A percentile compares a stretch with the other conserved stretches of the same genome.
These are phyloP conservation scores for Hypoxylon lienhwacheense DNA, from an alignment of 495 filamentous ascomycete species.

Conservation along the genomic window DNA sequence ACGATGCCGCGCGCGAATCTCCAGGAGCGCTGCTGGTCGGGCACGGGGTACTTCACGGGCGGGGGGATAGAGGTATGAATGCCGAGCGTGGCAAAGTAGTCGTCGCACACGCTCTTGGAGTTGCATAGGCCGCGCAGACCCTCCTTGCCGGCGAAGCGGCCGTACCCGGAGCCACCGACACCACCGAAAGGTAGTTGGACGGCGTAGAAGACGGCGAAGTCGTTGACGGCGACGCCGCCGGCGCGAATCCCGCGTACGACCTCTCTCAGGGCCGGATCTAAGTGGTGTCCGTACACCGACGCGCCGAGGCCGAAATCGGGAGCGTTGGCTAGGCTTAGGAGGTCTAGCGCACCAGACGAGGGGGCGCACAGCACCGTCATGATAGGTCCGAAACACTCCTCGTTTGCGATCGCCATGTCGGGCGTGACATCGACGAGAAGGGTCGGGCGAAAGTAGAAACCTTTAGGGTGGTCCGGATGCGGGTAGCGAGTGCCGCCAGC, in stretches of 20 bases:
- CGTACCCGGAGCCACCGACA: constrained; percentile 83
- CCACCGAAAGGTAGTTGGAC: constrained; percentile 94
- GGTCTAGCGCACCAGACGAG: constrained; percentile 52
- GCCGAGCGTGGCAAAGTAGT: constrained; percentile 63
- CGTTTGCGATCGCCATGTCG: constrained; percentile 80
- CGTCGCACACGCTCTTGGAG: constrained; percentile 79
- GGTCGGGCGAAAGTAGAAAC: constrained; percentile 91
- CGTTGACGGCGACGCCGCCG: constrained; percentile 92
- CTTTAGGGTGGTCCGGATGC: constrained; percentile 70
- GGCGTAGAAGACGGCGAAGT: constrained; percentile 90
- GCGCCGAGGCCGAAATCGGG: constrained; percentile 77
- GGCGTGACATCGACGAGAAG: constrained; percentile 81
- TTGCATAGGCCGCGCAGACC: constrained; percentile 84
- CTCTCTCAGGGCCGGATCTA: constrained; percentile 42
- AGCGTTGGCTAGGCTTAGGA: constrained; percentile 74
- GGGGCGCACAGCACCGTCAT: constrained; percentile 77
- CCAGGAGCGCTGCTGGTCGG: constrained; percentile 56
- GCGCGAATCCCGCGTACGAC: constrained; percentile 71
- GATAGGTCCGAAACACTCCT: constrained; percentile 90
- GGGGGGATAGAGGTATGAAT: constrained; percentile 76
- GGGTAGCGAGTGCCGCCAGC: constrained; percentile 71
- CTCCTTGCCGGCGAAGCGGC: constrained; percentile 89
- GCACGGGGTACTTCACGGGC: constrained; percentile 78
- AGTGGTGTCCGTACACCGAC: constrained; percentile 73
- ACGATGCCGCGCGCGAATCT: constrained; percentile 58